phyloP scores from a whole-genome alignment of 2,329 filamentous ascomycete species.

The Emergomyces africanus region DNA sequence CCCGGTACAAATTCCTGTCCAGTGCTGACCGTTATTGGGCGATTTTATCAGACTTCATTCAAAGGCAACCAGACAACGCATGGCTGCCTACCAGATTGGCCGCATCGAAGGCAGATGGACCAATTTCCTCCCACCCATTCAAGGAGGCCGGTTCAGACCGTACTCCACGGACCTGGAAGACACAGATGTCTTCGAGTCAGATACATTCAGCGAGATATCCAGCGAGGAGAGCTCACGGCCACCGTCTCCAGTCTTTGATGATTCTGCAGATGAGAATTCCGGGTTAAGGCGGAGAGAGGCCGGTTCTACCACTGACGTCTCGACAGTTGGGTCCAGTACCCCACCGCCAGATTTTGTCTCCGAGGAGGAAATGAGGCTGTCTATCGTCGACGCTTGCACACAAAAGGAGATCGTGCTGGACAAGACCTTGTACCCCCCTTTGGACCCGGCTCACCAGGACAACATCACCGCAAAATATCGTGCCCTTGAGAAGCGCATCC shows the following conservation, averaged over 20 bases:
- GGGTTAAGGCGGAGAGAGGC: constrained; percentile 21
- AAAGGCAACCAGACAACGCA: constrained; percentile 55
- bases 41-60: constrained; percentile 61
- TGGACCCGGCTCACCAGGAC: constrained; percentile 61
- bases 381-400: constrained; percentile 60
- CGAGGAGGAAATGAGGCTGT: constrained; percentile 31
- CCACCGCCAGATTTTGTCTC: constrained; percentile 1
- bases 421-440: constrained; percentile 61
- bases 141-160: constrained; percentile 64
- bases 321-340: neutral
- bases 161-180: constrained; percentile 33
- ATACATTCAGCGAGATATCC: constrained; percentile 17
- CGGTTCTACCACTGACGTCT: neutral
- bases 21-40: constrained; percentile 9
- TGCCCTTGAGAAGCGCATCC: constrained; percentile 56
- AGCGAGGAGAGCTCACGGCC: constrained; percentile 43
- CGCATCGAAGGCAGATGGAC: constrained; percentile 65
- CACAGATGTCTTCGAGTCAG: constrained; percentile 23
- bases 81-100: constrained; percentile 74
- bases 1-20: neutral
- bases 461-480: constrained; percentile 70
- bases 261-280: constrained; percentile 33
- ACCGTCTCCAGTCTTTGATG: constrained; percentile 49
- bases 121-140: constrained; percentile 83
- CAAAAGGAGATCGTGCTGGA: constrained; percentile 63